Evolutionary conservation across 2,329 filamentous ascomycete genomes (phyloP).

Genomic region (Penicillium sp.): DNA sequence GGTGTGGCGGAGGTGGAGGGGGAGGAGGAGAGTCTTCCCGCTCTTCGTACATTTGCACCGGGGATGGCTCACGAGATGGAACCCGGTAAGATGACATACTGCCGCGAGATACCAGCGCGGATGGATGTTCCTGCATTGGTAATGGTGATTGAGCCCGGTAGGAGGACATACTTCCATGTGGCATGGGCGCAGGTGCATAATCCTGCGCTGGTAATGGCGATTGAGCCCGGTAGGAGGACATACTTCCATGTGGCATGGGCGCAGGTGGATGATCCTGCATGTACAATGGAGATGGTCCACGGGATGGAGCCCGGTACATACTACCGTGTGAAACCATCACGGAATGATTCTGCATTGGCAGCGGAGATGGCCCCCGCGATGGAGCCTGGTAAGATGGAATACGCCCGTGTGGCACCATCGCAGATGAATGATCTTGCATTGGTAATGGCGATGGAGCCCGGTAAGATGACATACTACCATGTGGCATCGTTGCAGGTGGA

Average conservation of each 20-base stretch:
- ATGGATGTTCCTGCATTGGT: neutral
- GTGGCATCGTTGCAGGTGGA: neutral
- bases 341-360: slow-evolving; percentile 2
- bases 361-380: slow-evolving; percentile 4
- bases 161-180: slow-evolving; percentile 1
- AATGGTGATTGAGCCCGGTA: slow-evolving; percentile 5
- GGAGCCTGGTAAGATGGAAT: slow-evolving; percentile 8
- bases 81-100: neutral
- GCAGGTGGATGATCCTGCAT: slow-evolving; percentile 31
- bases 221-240: slow-evolving; percentile 2
- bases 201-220: neutral
- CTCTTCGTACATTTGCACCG: slow-evolving; percentile 38
- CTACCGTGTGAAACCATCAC: slow-evolving; percentile 4
- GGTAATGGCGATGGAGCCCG: slow-evolving; percentile 1
- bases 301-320: slow-evolving; percentile 14
- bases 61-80: slow-evolving; percentile 26
- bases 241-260: neutral
- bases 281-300: slow-evolving; percentile 28
- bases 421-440: neutral
- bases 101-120: slow-evolving; percentile 6
- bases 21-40: slow-evolving; percentile 74
- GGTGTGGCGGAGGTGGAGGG: slow-evolving; percentile 78
- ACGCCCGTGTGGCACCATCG: slow-evolving; percentile 8
- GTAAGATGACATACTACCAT: slow-evolving; percentile 3
- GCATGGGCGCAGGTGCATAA: neutral